Percentiles rank a stretch among this genome's conserved stretches.
Conservation (phyloP, 371 early-diverging fungal species). For the Fennellomyces sp. region DNA sequence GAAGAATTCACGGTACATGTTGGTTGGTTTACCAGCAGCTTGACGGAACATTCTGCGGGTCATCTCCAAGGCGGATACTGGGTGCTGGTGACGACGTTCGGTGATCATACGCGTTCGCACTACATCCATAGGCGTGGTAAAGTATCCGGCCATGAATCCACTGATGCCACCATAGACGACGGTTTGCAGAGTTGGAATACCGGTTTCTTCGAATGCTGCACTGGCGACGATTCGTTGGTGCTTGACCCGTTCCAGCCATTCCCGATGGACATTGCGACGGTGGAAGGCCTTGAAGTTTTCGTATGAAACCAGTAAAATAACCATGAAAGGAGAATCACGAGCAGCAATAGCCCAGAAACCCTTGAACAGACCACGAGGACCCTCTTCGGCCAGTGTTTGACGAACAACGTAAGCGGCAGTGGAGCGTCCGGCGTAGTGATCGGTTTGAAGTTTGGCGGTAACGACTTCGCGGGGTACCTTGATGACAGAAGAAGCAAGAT, state of each 20-base stretch:
- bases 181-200: slow-evolving; percentile 71
- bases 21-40: slow-evolving; percentile 15
- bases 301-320: slow-evolving; percentile 79
- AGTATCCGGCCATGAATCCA: slow-evolving; percentile 79
- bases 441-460: slow-evolving; percentile 77
- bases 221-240: slow-evolving; percentile 48
- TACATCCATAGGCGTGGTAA: slow-evolving; percentile 86
- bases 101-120: slow-evolving; percentile 82
- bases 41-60: slow-evolving; percentile 25
- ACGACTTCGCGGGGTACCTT: slow-evolving; percentile 89
- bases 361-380: slow-evolving; percentile 71
- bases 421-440: slow-evolving; percentile 45
- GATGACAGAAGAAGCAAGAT: slow-evolving; percentile 76
- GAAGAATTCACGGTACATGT: slow-evolving; percentile 59
- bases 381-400: slow-evolving; percentile 65
- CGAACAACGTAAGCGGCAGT: slow-evolving; percentile 57
- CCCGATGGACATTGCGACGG: slow-evolving; percentile 49
- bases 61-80: slow-evolving; percentile 29
- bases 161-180: slow-evolving; percentile 79
- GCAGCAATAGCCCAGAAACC: slow-evolving; percentile 81
- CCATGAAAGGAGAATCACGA: slow-evolving; percentile 85
- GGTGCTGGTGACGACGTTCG: slow-evolving; percentile 24
- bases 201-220: slow-evolving; percentile 56
- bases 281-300: slow-evolving; percentile 80
- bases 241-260: slow-evolving; percentile 34